phyloP scores from a whole-genome alignment of 768 basidiomycete genomes.

The Boletus eberwhitei region DNA sequence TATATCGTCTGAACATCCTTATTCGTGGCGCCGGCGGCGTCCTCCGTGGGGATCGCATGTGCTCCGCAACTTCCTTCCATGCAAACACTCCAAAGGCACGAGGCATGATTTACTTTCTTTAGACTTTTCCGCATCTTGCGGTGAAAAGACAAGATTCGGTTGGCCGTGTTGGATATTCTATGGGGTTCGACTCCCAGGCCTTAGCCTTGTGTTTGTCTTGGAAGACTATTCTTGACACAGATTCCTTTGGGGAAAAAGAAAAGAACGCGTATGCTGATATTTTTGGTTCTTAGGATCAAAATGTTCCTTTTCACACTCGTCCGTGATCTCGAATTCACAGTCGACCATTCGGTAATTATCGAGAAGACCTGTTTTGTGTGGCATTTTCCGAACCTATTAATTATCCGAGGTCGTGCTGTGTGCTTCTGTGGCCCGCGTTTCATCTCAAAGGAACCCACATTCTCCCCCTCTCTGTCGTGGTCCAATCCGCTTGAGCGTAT shows the following conservation, averaged over 20 bases:
- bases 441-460: slow-evolving; percentile 12
- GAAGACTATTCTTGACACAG: neutral
- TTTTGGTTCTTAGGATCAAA: slow-evolving; percentile 49
- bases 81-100: slow-evolving; percentile 3
- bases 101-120: slow-evolving; percentile 23
- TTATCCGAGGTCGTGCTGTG: slow-evolving; percentile 16
- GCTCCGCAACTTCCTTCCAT: slow-evolving; percentile 7
- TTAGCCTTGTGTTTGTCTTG: neutral
- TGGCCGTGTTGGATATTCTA: slow-evolving; percentile 1
- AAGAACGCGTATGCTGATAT: slow-evolving; percentile 12
- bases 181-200: slow-evolving; percentile 1
- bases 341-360: slow-evolving; percentile 50
- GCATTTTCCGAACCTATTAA: slow-evolving; percentile 19
- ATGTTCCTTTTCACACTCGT: slow-evolving; percentile 57
- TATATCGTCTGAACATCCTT: neutral
- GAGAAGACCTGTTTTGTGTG: slow-evolving; percentile 46
- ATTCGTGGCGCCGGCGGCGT: slow-evolving; percentile 6
- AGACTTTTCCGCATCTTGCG: slow-evolving; percentile 12
- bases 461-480: slow-evolving; percentile 5
- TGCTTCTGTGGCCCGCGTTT: slow-evolving; percentile 19
- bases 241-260: neutral
- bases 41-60: slow-evolving; percentile 8
- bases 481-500: slow-evolving; percentile 4
- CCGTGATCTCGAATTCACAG: slow-evolving; percentile 53
- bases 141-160: slow-evolving; percentile 2